Percentiles rank a stretch among this genome's conserved stretches.
Evolutionary conservation across 495 filamentous ascomycete genomes (phyloP).

Genomic region (Apodospora peruviana): DNA sequence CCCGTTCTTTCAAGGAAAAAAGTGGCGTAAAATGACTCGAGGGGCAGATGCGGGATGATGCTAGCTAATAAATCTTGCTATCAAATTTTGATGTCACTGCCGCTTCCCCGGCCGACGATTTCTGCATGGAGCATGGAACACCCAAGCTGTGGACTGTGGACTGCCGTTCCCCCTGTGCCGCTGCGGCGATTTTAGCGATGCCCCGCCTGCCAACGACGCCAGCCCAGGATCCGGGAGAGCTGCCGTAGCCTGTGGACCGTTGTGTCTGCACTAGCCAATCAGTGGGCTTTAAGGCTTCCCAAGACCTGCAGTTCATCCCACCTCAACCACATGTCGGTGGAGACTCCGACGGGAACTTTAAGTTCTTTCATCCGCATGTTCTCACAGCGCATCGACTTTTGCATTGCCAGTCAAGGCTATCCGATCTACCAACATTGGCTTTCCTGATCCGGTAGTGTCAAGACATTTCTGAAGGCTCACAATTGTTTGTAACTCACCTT

Average conservation of each 20-base stretch:
- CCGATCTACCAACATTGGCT: too few relatives aligned
- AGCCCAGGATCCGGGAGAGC: background rate
- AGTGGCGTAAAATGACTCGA: conserved; percentile 7
- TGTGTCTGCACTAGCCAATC: background rate
- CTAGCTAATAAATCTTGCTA: background rate
- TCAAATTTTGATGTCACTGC: conserved; percentile 14
- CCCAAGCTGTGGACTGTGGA: too few relatives aligned
- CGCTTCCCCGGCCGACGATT: background rate
- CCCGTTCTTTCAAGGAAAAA: background rate
- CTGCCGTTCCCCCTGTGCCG: too few relatives aligned
- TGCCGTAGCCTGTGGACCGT: background rate
- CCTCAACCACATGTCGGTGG: background rate
- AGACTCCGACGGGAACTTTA: background rate
- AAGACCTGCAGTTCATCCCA: background rate
- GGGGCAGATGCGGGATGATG: background rate
- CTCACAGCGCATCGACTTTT: background rate
- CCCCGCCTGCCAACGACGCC: too few relatives aligned
- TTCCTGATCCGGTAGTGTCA: too few relatives aligned
- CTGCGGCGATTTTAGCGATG: too few relatives aligned
- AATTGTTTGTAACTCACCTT: too few relatives aligned
- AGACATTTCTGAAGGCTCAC: too few relatives aligned
- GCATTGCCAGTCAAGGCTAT: too few relatives aligned
- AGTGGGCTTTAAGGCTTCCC: background rate
- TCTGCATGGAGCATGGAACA: too few relatives aligned
- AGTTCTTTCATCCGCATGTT: background rate